Percentiles rank a stretch among this genome's conserved stretches.
phyloP scores from a whole-genome alignment of 2,329 filamentous ascomycete species.

The Arthroderma sp. region DNA sequence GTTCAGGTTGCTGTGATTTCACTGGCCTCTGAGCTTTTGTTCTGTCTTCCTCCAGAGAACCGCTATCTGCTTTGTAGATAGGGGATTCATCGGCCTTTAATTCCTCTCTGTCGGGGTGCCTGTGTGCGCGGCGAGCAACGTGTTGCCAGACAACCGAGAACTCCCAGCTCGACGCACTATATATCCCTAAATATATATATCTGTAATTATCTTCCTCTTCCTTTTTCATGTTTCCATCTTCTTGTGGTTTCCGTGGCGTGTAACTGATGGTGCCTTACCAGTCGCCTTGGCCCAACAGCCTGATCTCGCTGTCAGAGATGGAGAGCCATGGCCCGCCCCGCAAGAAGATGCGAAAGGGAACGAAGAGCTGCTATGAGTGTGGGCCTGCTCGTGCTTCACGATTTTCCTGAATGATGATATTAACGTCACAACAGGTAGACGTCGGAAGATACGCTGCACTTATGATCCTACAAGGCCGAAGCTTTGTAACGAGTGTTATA shows the following conservation, averaged over 20 bases:
- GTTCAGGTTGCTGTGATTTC: too few relatives aligned
- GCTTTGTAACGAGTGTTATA: slow-evolving; percentile 29
- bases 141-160: too few relatives aligned
- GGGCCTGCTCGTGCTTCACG: slow-evolving; percentile 5
- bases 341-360: slow-evolving; percentile 33
- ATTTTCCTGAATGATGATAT: background rate
- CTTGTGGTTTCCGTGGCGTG: slow-evolving; percentile 1
- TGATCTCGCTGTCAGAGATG: slow-evolving; percentile 10
- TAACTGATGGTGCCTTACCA: background rate
- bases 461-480: slow-evolving; percentile 20
- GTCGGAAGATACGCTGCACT: slow-evolving; percentile 32
- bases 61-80: too few relatives aligned
- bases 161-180: too few relatives aligned
- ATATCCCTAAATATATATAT: too few relatives aligned
- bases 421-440: slow-evolving; percentile 17
- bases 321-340: slow-evolving; percentile 20
- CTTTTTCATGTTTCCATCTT: background rate
- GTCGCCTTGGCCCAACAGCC: slow-evolving; percentile 2
- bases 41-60: too few relatives aligned
- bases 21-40: too few relatives aligned
- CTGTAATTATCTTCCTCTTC: too few relatives aligned
- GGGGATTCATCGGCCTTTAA: too few relatives aligned
- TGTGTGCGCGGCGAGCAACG: too few relatives aligned
- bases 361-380: slow-evolving; percentile 32
- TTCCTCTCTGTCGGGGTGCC: too few relatives aligned